Conservation (phyloP, 2,329 filamentous ascomycete genomes). For the Truncatella angustata region DNA sequence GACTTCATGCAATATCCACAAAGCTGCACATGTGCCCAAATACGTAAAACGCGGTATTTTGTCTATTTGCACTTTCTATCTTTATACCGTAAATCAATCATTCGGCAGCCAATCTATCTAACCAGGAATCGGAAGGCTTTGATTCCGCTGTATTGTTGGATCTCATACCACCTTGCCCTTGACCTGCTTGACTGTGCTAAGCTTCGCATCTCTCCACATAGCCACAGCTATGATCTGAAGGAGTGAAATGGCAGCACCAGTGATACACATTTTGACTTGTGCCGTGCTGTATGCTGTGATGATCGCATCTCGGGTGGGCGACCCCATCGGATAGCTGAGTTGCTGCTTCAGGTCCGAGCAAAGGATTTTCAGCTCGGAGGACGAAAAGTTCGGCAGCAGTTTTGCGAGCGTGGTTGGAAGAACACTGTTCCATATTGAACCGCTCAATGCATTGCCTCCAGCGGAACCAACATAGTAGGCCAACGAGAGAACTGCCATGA, state of each 20-base stretch:
- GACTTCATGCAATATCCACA: constrained; percentile 2
- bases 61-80: not conserved
- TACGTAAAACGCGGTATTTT: too few relatives aligned
- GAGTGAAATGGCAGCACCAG: constrained; percentile 26
- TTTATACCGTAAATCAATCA: not conserved
- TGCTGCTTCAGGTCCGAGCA: constrained; percentile 32
- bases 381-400: constrained; percentile 22
- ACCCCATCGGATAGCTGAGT: constrained; percentile 31
- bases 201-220: constrained; percentile 30
- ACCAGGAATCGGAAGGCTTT: not conserved
- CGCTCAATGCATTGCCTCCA: constrained; percentile 42
- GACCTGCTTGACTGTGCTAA: constrained; percentile 30
- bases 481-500: constrained; percentile 41
- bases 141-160: not conserved
- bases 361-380: constrained; percentile 24
- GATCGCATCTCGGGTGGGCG: constrained; percentile 30
- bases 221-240: constrained; percentile 28
- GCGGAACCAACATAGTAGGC: constrained; percentile 33
- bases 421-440: constrained; percentile 42
- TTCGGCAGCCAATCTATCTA: too few relatives aligned
- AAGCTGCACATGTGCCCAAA: not conserved
- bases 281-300: constrained; percentile 33
- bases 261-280: constrained; percentile 35
- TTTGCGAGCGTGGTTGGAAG: constrained; percentile 26
- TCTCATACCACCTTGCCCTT: constrained; percentile 30